These are phyloP conservation scores for Farysia itapuensis DNA, from an alignment of 1,284 basidiomycete species.

Conservation along the genomic window DNA sequence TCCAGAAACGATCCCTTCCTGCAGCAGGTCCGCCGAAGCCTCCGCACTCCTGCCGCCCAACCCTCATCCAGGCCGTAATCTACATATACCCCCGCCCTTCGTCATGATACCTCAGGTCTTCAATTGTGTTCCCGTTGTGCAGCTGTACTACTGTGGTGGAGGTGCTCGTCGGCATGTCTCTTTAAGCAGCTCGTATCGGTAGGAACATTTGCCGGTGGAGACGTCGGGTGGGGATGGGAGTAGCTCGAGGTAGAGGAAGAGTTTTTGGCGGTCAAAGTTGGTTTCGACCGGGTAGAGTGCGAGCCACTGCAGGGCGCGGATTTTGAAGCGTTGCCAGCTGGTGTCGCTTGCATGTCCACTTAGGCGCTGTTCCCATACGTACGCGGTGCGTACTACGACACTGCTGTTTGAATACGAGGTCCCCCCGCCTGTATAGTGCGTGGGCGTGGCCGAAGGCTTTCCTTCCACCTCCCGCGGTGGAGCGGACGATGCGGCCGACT, in stretches of 20 bases:
- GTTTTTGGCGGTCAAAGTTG: slow-evolving; percentile 21
- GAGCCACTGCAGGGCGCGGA: slow-evolving; percentile 28
- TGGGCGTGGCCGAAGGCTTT: slow-evolving; percentile 43
- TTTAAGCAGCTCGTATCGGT: slow-evolving; percentile 22
- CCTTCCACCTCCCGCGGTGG: slow-evolving; percentile 62
- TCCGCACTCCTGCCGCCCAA: too few relatives aligned
- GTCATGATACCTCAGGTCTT: too few relatives aligned
- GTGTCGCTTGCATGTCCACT: slow-evolving; percentile 17
- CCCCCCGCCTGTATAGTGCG: slow-evolving; percentile 68
- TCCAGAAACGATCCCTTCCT: slow-evolving; percentile 10
- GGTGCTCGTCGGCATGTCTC: not conserved
- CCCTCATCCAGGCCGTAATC: not conserved
- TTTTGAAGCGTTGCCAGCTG: slow-evolving; percentile 14
- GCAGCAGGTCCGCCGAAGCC: not conserved
- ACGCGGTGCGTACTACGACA: slow-evolving; percentile 34
- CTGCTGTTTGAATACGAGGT: slow-evolving; percentile 71
- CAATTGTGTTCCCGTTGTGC: too few relatives aligned
- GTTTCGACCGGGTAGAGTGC: slow-evolving; percentile 28
- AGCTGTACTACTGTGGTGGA: too few relatives aligned
- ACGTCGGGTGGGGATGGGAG: slow-evolving; percentile 1
- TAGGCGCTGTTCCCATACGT: slow-evolving; percentile 38
- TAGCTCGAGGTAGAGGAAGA: slow-evolving; percentile 37
- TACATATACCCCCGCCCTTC: not conserved
- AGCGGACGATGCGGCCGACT: slow-evolving; percentile 31
- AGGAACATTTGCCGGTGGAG: not conserved